A percentile compares a stretch with the other conserved stretches of the same genome.
Conservation (phyloP, 176 grass and related monocot species). For the Lolium multiflorum region DNA sequence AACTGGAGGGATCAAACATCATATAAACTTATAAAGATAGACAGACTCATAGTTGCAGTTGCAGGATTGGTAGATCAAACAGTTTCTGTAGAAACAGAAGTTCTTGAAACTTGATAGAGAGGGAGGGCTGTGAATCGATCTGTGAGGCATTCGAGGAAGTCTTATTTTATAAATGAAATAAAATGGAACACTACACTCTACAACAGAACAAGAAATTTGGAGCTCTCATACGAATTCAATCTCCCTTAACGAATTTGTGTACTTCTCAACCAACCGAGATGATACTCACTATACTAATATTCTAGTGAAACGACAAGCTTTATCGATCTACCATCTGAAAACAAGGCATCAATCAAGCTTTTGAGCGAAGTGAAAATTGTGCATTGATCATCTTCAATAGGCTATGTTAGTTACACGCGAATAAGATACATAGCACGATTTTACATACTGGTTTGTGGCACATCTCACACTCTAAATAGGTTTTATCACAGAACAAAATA, state of each 20-base stretch:
- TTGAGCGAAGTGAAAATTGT: background rate
- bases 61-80: conserved; percentile 4
- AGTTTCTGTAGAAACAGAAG: background rate
- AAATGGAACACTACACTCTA: conserved; percentile 23
- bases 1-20: too few relatives aligned
- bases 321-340: background rate
- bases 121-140: background rate
- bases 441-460: too few relatives aligned
- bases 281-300: background rate
- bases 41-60: background rate
- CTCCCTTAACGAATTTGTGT: background rate
- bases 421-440: too few relatives aligned
- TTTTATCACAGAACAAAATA: too few relatives aligned
- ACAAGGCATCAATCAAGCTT: conserved; percentile 24
- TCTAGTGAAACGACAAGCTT: too few relatives aligned
- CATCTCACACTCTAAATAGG: too few relatives aligned
- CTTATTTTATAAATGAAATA: conserved; percentile 29
- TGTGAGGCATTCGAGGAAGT: background rate
- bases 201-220: conserved; percentile 14
- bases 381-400: background rate
- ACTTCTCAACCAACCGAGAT: conserved; percentile 1
- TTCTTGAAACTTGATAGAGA: conserved; percentile 9
- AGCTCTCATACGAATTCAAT: conserved; percentile 2
- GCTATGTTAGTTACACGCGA: too few relatives aligned
- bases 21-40: background rate